Base-by-base conservation (phyloP, 306 rosid species). In the Vigna unguiculata region DNA sequence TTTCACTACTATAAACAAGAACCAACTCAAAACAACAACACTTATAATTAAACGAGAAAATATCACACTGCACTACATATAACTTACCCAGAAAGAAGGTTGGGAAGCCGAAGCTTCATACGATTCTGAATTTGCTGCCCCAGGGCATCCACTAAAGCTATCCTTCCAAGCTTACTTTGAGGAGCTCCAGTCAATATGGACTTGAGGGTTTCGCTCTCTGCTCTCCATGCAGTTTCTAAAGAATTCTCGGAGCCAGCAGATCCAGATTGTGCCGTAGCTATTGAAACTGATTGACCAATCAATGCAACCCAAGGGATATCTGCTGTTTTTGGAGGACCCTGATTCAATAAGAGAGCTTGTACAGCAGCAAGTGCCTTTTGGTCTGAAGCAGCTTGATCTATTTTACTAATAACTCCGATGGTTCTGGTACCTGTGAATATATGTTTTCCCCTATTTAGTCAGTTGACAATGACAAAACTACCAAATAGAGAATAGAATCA, bases 141-240 rank as follows among this genome's bases (percentile, higher is more conserved):
- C 80, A 95, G 76, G 78, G 97, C 90, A 79, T 92, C 97, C 76
- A 95, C 97, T 80, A 95, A 90, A 30, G 99, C 99, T 49, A 91
- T 87, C 83, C 99, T 87, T 21, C 99, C 99, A 41, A 95, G 93
- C 87, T 95, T 95, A 83, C 85, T 92, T 82, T 80, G 98, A 79
- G 99, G 97, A 38, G 96, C 97, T 80, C 99, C 99, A 30, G 92
- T 80, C 77, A 95, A 71, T 81, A 95, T 95, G 77, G 96, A 92
- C 79, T 92, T 95, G 13, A 95, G 92, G 84, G 97, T 95, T 84
- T 95, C 99, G 78, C 85, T 95, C 86, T 95, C 99, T 76, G 99
- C 99, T 78, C 70, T 92, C 99, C 99, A 95, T 9, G 99, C 99
- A 79, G 96, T 95, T 90, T 95, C 99, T 80, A 95, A 69, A 32